Evolutionary conservation across 1,139 yeast genomes (phyloP).

Genomic region (Meyerozyma smithsonii): DNA sequence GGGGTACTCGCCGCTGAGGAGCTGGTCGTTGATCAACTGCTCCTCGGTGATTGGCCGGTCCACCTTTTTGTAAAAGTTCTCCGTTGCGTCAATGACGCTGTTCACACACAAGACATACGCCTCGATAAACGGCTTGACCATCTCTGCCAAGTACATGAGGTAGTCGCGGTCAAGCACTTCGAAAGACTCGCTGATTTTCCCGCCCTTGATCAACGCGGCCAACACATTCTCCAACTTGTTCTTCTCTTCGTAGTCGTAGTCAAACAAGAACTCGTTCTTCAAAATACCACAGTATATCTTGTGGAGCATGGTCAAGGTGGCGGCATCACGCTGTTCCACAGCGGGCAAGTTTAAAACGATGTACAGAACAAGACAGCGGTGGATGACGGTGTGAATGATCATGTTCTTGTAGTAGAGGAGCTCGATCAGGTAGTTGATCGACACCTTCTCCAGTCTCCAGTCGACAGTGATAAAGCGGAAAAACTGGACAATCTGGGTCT

Average conservation of each 20-base stretch:
- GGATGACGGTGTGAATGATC: conserved; percentile 37
- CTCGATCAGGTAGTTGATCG: conserved; percentile 35
- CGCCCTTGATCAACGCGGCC: conserved; percentile 19
- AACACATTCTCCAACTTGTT: conserved; percentile 29
- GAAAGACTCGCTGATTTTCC: conserved; percentile 15
- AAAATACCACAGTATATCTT: conserved; percentile 37
- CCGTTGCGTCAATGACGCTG: conserved; percentile 16
- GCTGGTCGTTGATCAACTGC: conserved; percentile 21
- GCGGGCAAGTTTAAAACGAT: conserved; percentile 18
- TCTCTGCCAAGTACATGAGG: conserved; percentile 22
- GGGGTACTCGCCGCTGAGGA: conserved; percentile 25
- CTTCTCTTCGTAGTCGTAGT: conserved; percentile 32
- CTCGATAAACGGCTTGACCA: conserved; percentile 38
- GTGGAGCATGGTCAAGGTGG: conserved; percentile 23
- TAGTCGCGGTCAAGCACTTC: conserved; percentile 21
- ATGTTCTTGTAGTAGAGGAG: conserved; percentile 42
- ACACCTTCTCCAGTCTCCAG: conserved; percentile 21
- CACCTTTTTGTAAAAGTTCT: conserved; percentile 10
- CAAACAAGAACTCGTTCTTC: conserved; percentile 43
- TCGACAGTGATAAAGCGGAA: conserved; percentile 33
- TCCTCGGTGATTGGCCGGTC: conserved; percentile 8
- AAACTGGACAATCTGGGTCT: conserved; percentile 28
- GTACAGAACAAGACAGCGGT: conserved; percentile 32
- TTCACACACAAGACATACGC: conserved; percentile 32
- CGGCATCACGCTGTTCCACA: conserved; percentile 15